A percentile compares a stretch with the other conserved stretches of the same genome.
Conservation (phyloP, 352 stramenopile species). For the Saprolegnia parasitica region DNA sequence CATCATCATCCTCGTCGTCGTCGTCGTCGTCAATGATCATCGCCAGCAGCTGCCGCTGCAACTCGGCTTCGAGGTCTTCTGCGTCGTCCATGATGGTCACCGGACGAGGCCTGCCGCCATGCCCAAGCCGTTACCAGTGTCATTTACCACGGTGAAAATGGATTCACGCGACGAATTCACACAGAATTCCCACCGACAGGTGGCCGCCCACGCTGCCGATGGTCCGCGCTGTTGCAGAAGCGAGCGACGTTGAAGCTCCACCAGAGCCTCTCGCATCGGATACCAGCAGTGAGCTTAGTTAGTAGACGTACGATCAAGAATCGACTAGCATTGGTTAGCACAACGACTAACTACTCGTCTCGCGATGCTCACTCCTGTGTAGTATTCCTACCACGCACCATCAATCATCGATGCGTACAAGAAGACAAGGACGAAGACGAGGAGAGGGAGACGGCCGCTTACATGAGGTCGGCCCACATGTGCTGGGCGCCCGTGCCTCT, state of each 20-base stretch:
- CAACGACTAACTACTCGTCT: too few species aligned
- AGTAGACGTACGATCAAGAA: too few species aligned
- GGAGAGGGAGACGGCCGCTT: background rate
- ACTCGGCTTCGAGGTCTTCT: constrained; percentile 13
- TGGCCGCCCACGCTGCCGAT: background rate
- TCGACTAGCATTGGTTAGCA: too few species aligned
- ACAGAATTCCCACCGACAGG: background rate
- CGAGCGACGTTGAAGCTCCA: too few species aligned
- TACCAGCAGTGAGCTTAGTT: too few species aligned
- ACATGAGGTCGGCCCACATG: constrained; percentile 27
- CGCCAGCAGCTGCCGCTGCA: constrained; percentile 2
- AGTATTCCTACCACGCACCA: too few species aligned
- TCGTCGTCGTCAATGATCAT: background rate
- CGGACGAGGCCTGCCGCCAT: background rate
- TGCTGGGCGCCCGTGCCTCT: constrained; percentile 21
- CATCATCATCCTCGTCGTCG: background rate
- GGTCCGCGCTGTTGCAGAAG: too few species aligned
- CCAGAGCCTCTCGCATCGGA: too few species aligned
- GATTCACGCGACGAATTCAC: background rate
- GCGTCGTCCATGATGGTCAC: background rate
- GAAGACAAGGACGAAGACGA: too few species aligned
- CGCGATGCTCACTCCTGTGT: too few species aligned
- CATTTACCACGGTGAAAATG: background rate
- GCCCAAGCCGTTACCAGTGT: background rate
- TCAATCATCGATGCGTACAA: too few species aligned